phyloP scores from a whole-genome alignment of 2,329 filamentous ascomycete genomes.

The Talaromyces rugulosus region DNA sequence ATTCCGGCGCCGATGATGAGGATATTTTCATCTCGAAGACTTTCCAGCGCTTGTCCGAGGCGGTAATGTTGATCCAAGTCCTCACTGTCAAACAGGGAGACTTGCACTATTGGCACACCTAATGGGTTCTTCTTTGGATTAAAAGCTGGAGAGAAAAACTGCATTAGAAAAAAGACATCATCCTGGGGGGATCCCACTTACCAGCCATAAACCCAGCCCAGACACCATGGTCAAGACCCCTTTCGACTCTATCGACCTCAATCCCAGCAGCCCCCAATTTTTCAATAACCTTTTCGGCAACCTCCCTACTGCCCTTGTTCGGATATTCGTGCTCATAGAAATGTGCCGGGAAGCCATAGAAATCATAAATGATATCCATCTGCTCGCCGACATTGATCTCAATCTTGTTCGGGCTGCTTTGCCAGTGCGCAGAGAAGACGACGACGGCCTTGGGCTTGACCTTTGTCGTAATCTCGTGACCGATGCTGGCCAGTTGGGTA shows the following conservation, averaged over 20 bases:
- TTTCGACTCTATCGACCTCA: conserved; percentile 53
- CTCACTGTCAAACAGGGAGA: conserved; percentile 63
- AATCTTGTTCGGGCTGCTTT: conserved; percentile 53
- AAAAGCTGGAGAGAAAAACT: conserved; percentile 46
- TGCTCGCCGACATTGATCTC: conserved; percentile 62
- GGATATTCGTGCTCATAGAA: conserved; percentile 67
- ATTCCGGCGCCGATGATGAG: conserved; percentile 69
- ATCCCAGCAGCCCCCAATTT: conserved; percentile 56
- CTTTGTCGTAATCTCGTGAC: conserved; percentile 64
- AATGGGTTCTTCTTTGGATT: conserved; percentile 59
- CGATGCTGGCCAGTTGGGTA: conserved; percentile 59
- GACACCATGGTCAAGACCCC: conserved; percentile 72
- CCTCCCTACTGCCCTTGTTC: conserved; percentile 55
- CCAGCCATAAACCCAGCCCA: conserved; percentile 63
- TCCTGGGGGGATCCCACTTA: conserved; percentile 22
- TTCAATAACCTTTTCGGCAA: conserved; percentile 57
- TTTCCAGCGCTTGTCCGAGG: conserved; percentile 61
- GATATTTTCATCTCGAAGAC: conserved; percentile 64
- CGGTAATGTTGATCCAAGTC: conserved; percentile 63
- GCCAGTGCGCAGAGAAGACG: conserved; percentile 76
- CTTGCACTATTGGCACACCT: conserved; percentile 66
- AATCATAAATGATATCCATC: conserved; percentile 69
- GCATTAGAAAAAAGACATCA: neutral
- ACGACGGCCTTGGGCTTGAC: conserved; percentile 69
- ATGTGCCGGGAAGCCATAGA: conserved; percentile 66